Percentiles rank a stretch among this genome's conserved stretches.
Evolutionary conservation across 768 basidiomycete species (phyloP).

Genomic region (Amylocystis lapponica): DNA sequence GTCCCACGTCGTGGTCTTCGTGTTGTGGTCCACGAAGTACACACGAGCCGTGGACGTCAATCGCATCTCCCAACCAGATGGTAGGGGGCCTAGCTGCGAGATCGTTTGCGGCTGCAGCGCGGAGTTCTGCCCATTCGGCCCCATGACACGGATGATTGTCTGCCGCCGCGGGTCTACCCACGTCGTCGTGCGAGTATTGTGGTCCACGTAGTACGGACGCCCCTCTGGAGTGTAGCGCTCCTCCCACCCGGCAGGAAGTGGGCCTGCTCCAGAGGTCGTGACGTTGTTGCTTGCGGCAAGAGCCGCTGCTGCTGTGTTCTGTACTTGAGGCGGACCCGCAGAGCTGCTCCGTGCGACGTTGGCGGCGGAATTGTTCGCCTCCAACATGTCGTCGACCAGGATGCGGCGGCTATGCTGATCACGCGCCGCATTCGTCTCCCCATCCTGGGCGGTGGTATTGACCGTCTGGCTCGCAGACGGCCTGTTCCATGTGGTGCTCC

Average conservation of each 20-base stretch:
- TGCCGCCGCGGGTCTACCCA: constrained; percentile 99
- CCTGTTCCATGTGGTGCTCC: constrained; percentile 96
- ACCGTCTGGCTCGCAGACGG: constrained; percentile 74
- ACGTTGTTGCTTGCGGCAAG: constrained; percentile 44
- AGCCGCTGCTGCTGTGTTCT: constrained; percentile 36
- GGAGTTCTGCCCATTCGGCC: constrained; percentile 83
- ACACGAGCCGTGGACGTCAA: constrained; percentile 96
- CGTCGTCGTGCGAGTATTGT: constrained; percentile 99
- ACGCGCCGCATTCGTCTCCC: constrained; percentile 78
- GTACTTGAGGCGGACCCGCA: constrained; percentile 21
- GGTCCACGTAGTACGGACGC: constrained; percentile 97
- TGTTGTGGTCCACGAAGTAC: constrained; percentile 99
- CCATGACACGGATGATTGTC: constrained; percentile 95
- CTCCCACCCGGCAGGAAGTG: constrained; percentile 96
- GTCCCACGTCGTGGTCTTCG: constrained; percentile 99
- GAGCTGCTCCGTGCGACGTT: constrained; percentile 19
- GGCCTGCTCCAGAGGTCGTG: constrained; percentile 77
- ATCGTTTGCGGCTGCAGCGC: constrained; percentile 92
- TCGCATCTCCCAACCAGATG: constrained; percentile 99
- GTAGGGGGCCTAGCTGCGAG: constrained; percentile 92
- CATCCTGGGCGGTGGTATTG: constrained; percentile 67
- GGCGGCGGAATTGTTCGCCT: constrained; percentile 43
- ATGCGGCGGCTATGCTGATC: constrained; percentile 83
- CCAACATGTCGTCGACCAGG: constrained; percentile 81
- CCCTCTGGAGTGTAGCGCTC: constrained; percentile 98